Evolutionary conservation across 306 rosid species (phyloP).

Genomic region (Benincasa hispida): DNA sequence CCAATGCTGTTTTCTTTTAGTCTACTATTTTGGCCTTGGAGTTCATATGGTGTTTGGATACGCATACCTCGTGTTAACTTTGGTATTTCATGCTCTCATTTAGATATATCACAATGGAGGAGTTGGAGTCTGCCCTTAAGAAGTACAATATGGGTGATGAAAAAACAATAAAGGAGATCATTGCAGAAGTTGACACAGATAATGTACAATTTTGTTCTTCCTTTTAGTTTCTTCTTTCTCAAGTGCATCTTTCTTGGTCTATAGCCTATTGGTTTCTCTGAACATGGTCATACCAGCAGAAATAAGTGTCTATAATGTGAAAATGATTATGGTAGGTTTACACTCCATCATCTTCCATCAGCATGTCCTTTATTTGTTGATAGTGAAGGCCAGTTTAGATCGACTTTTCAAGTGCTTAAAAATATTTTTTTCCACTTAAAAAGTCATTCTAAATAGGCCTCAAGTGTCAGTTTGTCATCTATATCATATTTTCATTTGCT

Average conservation of each 20-base stretch:
- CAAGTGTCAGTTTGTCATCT: background rate
- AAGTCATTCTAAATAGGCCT: no score
- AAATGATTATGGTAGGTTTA: background rate
- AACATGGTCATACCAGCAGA: background rate
- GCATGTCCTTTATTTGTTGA: background rate
- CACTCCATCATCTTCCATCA: background rate
- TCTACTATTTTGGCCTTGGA: background rate
- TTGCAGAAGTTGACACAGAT: conserved; percentile 92
- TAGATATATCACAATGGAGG: conserved; percentile 83
- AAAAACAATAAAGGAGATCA: conserved; percentile 85
- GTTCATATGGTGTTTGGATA: background rate
- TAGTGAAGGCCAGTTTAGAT: background rate
- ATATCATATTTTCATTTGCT: background rate
- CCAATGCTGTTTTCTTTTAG: background rate
- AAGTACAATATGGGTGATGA: conserved; percentile 89
- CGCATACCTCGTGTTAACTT: background rate
- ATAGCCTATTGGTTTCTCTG: background rate
- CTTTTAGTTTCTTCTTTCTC: background rate
- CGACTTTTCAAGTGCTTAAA: no score
- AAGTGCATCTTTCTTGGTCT: background rate
- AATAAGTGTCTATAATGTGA: background rate
- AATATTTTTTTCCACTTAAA: no score
- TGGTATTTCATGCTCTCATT: conserved; percentile 10
- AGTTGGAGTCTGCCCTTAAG: conserved; percentile 75
- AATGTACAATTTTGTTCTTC: conserved; percentile 32